Evolutionary conservation across 176 grass and related monocot species (phyloP), one percentile per base, ranked within the genome.

Genomic region (Neostapfia colusana): DNA sequence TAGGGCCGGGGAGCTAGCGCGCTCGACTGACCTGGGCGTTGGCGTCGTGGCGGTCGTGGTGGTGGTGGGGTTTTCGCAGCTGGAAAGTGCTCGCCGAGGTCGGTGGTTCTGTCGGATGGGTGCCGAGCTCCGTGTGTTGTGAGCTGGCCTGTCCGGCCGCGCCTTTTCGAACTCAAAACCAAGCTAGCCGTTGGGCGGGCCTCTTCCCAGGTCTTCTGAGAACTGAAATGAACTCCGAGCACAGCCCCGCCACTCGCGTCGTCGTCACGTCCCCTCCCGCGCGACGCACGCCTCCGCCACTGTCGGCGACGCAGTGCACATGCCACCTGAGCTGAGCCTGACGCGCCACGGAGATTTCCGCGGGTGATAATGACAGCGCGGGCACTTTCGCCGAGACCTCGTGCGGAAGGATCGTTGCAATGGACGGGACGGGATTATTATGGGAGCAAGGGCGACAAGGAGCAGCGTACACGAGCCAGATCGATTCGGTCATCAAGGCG

Each of bases 61-160:
- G 49, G 77, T 21, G 28, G 21, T 3, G 44, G 8, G 78, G 85
- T 73, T 82, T 61, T 82, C 58, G 65, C 44, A 72, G 77, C 86
- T 89, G 82, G 81, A 89, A 89, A 89, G 86, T 18, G 34, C 0
- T 28, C 4, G 48, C 39, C 54, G 56, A 70, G 81, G 86, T 70
- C 76, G 86, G 81, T 88, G 85, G 79, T 55, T 83, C 74, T 83
- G 79, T 88, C 44, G 65, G 72, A 37, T 54, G 25, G 38, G 31
- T 31, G 31, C 31, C 31, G 3, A 16, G 73, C 40, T 31, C 27
- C 37, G 61, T 9, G 17, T 27, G 21, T 1, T 31, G 64, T 78
- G 82, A 78, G 67, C 67, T 78, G 74, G 74, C 81, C 18, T 40
- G 38, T 0, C 10, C 10, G 64, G 3, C 82, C 66, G 75, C 1